Evolutionary conservation across 192 early-diverging fungal genomes (phyloP), one percentile per base, ranked within the genome.

Genomic region (Coemansia umbellata): DNA sequence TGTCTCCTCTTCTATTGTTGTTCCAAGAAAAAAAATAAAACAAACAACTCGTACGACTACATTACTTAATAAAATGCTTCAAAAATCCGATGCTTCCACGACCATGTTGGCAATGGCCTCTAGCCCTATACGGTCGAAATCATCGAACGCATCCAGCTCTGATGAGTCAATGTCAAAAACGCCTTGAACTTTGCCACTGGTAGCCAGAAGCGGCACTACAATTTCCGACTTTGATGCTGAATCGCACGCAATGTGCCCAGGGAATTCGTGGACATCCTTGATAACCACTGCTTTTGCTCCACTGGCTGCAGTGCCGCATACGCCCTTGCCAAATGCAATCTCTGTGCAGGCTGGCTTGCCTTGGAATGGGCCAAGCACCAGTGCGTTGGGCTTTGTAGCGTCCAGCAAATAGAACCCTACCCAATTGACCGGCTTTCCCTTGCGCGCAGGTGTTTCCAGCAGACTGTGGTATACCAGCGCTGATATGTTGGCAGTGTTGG

Each of bases 171-270:
- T 71, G 57, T 87, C 87, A 32, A 90, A 61, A 8, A 90, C 87
- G 21, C 87, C 87, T 35, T 81, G 75, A 0, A 87, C 33, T 14
- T 42, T 37, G 8, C 76, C 76, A 66, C 78, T 80, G 7, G 54
- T 55, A 5, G 80, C 55, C 45, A 58, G 37, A 30, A 83, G 76
- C 22, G 94, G 94, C 37, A 96, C 82, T 1, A 94, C 94, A 49
- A 94, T 82, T 66, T 97, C 94, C 45, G 87, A 89, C 49, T 86
- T 78, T 11, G 85, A 85, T 5, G 84, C 85, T 14, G 89, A 75
- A 67, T 97, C 94, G 55, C 94, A 97, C 0, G 92, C 89, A 66
- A 97, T 97, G 70, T 97, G 92, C 26, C 88, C 89, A 3, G 83
- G 81, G 52, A 91, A 94, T 18, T 78, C 71, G 59, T 91, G 87